Evolutionary conservation across 257 asterid genomes (phyloP).

Genomic region (Petunia secreta): DNA sequence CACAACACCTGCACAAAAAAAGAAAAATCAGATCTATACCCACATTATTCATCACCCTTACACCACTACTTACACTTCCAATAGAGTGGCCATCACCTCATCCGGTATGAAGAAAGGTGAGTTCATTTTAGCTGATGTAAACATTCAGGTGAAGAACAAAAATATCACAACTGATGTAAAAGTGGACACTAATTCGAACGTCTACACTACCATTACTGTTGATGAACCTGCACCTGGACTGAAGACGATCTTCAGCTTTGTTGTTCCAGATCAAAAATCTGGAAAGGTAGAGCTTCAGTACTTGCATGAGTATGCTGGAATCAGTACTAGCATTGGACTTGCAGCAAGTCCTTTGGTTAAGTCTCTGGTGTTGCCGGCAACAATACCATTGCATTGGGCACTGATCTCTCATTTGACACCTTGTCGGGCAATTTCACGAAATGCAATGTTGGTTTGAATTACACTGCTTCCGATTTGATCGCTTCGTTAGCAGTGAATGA

Average conservation of each 20-base stretch:
- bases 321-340: conserved; percentile 59
- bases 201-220: conserved; percentile 61
- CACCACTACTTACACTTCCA: too few relatives aligned
- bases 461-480: conserved; percentile 64
- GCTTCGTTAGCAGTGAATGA: conserved; percentile 77
- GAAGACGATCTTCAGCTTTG: conserved; percentile 79
- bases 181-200: conserved; percentile 60
- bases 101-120: conserved; percentile 60
- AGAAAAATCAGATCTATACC: too few relatives aligned
- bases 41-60: too few relatives aligned
- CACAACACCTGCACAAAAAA: too few relatives aligned
- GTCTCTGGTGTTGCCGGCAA: conserved; percentile 90
- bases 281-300: conserved; percentile 97
- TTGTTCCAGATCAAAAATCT: conserved; percentile 84
- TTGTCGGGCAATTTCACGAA: conserved; percentile 75
- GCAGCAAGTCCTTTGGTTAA: conserved; percentile 79
- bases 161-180: conserved; percentile 59
- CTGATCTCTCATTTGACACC: conserved; percentile 85
- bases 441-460: conserved; percentile 69
- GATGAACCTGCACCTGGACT: conserved; percentile 95
- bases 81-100: conserved; percentile 49
- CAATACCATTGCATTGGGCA: conserved; percentile 57
- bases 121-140: conserved; percentile 52
- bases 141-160: conserved; percentile 56
- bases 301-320: conserved; percentile 56